Conservation (phyloP, 1,139 yeast genomes). For the Chernovozyma aurita region DNA sequence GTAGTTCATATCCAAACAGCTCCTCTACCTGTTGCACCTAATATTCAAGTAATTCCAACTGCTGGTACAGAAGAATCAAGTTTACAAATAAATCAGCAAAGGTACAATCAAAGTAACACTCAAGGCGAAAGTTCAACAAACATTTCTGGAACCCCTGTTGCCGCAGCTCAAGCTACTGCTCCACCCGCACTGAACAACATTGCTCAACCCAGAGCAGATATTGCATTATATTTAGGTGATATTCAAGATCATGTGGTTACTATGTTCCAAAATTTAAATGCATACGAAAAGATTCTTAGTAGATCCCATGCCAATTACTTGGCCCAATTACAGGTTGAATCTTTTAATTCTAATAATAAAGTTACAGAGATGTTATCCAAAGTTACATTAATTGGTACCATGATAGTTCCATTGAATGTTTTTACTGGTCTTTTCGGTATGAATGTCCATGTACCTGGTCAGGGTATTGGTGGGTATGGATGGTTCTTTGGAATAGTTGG, state of each 20-base stretch:
- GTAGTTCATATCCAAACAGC: background rate
- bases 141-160: background rate
- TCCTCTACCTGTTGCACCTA: background rate
- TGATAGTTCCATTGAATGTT: slow-evolving; percentile 83
- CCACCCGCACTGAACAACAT: background rate
- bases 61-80: background rate
- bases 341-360: slow-evolving; percentile 77
- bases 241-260: slow-evolving; percentile 96
- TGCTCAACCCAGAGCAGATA: slow-evolving; percentile 76
- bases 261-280: slow-evolving; percentile 84
- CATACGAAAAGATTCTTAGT: slow-evolving; percentile 89
- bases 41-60: background rate
- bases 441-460: slow-evolving; percentile 89
- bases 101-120: background rate
- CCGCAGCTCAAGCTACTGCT: background rate
- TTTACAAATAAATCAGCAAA: too few relatives aligned
- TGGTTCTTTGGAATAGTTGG: slow-evolving; percentile 41
- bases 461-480: slow-evolving; percentile 23
- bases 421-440: slow-evolving; percentile 93
- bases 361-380: slow-evolving; percentile 85
- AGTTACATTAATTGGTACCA: slow-evolving; percentile 86
- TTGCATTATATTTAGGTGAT: slow-evolving; percentile 88
- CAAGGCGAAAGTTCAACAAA: background rate
- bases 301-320: slow-evolving; percentile 88
- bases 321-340: slow-evolving; percentile 91